Conservation (phyloP, 169 alveolate genomes). For the Plasmodium reichenowi region DNA sequence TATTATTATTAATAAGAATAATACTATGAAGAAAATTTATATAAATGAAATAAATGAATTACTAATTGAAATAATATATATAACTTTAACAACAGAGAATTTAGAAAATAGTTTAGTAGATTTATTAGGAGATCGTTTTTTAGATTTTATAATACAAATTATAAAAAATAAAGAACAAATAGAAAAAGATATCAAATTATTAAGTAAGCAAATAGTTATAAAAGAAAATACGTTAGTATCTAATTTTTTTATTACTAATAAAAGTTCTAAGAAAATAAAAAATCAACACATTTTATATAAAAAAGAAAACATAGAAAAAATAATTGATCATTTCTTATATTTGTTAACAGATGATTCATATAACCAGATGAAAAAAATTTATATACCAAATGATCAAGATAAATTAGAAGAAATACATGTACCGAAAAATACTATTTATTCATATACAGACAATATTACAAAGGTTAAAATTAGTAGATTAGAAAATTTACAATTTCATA, state of each 20-base stretch:
- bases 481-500: constrained; percentile 38
- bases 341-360: constrained; percentile 20
- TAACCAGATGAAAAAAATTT: constrained; percentile 48
- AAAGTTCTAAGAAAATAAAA: constrained; percentile 28
- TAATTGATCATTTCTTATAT: constrained; percentile 41
- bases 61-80: constrained; percentile 37
- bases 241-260: constrained; percentile 55
- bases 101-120: constrained; percentile 33
- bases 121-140: constrained; percentile 34
- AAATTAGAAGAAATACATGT: constrained; percentile 52
- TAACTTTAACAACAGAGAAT: constrained; percentile 16
- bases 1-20: constrained; percentile 24
- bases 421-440: constrained; percentile 45
- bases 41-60: constrained; percentile 49
- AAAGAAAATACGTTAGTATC: constrained; percentile 53
- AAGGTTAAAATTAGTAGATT: constrained; percentile 64
- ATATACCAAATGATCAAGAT: constrained; percentile 68
- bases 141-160: constrained; percentile 52
- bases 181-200: constrained; percentile 40
- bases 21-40: constrained; percentile 25
- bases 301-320: constrained; percentile 60
- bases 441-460: constrained; percentile 49
- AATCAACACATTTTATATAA: constrained; percentile 16
- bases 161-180: constrained; percentile 56
- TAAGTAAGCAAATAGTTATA: constrained; percentile 52